phyloP scores from a whole-genome alignment of 1,284 basidiomycete genomes.

The Chiua sp. region DNA sequence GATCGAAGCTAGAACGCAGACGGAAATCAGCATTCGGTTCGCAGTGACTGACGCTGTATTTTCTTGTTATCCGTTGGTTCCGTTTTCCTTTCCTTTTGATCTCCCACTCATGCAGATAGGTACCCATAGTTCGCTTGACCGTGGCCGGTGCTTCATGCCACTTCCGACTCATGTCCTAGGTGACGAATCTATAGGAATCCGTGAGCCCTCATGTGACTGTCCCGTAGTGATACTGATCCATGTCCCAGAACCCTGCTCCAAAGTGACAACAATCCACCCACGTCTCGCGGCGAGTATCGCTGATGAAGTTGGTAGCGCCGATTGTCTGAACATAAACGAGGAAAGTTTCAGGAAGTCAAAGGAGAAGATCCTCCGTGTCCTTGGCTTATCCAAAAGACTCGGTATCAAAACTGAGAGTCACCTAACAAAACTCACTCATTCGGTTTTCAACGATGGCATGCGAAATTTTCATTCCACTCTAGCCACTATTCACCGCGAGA shows the following conservation, averaged over 20 bases:
- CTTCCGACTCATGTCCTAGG: slow-evolving; percentile 17
- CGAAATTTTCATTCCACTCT: slow-evolving; percentile 16
- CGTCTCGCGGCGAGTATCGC: slow-evolving; percentile 23
- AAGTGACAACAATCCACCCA: slow-evolving; percentile 19
- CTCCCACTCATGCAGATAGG: not conserved
- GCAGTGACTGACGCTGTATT: slow-evolving; percentile 33
- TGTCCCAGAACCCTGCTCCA: slow-evolving; percentile 23
- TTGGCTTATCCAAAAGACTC: slow-evolving; percentile 22
- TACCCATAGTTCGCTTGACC: slow-evolving; percentile 24
- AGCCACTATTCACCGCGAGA: slow-evolving; percentile 23
- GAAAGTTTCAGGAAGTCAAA: slow-evolving; percentile 30
- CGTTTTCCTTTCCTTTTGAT: not conserved
- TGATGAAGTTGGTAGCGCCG: too few relatives aligned
- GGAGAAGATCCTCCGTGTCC: slow-evolving; percentile 27
- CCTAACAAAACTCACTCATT: slow-evolving; percentile 12
- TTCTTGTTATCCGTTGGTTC: slow-evolving; percentile 34
- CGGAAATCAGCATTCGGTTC: slow-evolving; percentile 30
- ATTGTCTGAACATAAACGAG: slow-evolving; percentile 22
- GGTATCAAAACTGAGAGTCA: slow-evolving; percentile 20
- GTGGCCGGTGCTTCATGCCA: slow-evolving; percentile 18
- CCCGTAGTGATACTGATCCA: not conserved
- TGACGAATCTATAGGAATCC: slow-evolving; percentile 19
- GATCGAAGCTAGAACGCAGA: slow-evolving; percentile 3
- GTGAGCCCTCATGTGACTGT: slow-evolving; percentile 2
- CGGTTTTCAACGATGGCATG: slow-evolving; percentile 20